Evolutionary conservation across 2,329 filamentous ascomycete species (phyloP).

Genomic region (Nemania bipapillata): DNA sequence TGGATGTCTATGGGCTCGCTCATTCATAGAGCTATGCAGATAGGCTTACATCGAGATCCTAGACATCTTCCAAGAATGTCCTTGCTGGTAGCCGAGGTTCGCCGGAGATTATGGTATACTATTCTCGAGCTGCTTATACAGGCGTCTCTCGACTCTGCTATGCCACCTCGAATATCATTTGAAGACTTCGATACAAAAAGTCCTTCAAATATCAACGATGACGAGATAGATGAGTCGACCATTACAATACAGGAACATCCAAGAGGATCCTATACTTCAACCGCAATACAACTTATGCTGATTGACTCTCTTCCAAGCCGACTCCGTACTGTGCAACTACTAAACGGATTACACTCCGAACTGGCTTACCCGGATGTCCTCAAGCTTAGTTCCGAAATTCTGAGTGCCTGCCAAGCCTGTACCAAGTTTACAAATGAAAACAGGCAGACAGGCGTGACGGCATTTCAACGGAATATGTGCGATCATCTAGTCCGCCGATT

Average conservation of each 20-base stretch:
- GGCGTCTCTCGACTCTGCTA: slow-evolving; percentile 54
- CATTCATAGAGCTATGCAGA: slow-evolving; percentile 57
- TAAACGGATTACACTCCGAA: slow-evolving; percentile 52
- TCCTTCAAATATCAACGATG: slow-evolving; percentile 54
- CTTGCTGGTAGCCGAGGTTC: slow-evolving; percentile 53
- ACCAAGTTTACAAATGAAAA: slow-evolving; percentile 40
- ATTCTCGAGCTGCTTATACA: slow-evolving; percentile 56
- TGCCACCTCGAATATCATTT: slow-evolving; percentile 54
- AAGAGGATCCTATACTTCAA: slow-evolving; percentile 47
- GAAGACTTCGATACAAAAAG: slow-evolving; percentile 56
- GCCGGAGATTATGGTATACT: slow-evolving; percentile 58
- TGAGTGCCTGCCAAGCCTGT: slow-evolving; percentile 42
- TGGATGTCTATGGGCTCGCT: slow-evolving; percentile 58
- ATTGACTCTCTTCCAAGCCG: slow-evolving; percentile 53
- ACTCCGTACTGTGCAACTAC: slow-evolving; percentile 51
- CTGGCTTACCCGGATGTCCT: slow-evolving; percentile 53
- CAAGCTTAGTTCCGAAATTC: slow-evolving; percentile 51
- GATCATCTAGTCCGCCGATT: slow-evolving; percentile 66
- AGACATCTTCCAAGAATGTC: slow-evolving; percentile 53
- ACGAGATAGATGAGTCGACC: slow-evolving; percentile 46
- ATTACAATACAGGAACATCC: slow-evolving; percentile 42
- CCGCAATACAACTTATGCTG: slow-evolving; percentile 53
- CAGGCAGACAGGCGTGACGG: slow-evolving; percentile 40
- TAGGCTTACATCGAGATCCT: slow-evolving; percentile 59
- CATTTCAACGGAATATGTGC: slow-evolving; percentile 61